Evolutionary conservation across 345 rosid genomes (phyloP).

Genomic region (Ailanthus altissimus): DNA sequence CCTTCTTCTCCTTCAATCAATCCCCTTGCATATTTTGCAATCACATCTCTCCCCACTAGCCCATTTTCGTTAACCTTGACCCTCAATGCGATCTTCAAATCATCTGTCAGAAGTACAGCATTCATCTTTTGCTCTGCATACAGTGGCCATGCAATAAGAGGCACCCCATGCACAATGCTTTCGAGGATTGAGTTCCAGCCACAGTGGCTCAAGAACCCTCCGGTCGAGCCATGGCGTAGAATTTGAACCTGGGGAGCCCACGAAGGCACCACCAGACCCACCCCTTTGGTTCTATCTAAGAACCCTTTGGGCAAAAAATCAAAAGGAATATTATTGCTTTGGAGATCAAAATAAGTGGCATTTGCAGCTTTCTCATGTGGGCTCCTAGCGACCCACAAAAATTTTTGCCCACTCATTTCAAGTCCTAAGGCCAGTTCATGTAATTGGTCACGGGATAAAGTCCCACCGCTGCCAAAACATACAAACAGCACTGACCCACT

Average conservation of each 20-base stretch:
- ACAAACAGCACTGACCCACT: slow-evolving; percentile 33
- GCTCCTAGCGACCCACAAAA: slow-evolving; percentile 38
- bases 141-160: slow-evolving; percentile 46
- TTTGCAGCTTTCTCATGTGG: slow-evolving; percentile 27
- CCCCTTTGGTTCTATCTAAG: slow-evolving; percentile 31
- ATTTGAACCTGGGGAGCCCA: slow-evolving; percentile 47
- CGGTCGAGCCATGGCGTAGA: slow-evolving; percentile 37
- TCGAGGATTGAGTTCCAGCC: slow-evolving; percentile 47
- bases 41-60: slow-evolving; percentile 30
- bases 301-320: slow-evolving; percentile 42
- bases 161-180: slow-evolving; percentile 39
- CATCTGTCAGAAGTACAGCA: slow-evolving; percentile 29
- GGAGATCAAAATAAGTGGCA: slow-evolving; percentile 22
- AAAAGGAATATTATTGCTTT: slow-evolving; percentile 9
- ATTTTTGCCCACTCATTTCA: slow-evolving; percentile 41
- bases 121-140: slow-evolving; percentile 46
- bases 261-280: slow-evolving; percentile 31
- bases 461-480: slow-evolving; percentile 46
- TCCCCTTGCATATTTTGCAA: slow-evolving; percentile 24
- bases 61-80: slow-evolving; percentile 25
- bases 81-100: slow-evolving; percentile 34
- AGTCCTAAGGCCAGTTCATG: slow-evolving; percentile 38
- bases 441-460: slow-evolving; percentile 26
- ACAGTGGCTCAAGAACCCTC: slow-evolving; percentile 43
- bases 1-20: slow-evolving; percentile 41